Evolutionary conservation across 805 yeast genomes (phyloP), one percentile per base, ranked within the genome.

Genomic region (Candida schatavii): DNA sequence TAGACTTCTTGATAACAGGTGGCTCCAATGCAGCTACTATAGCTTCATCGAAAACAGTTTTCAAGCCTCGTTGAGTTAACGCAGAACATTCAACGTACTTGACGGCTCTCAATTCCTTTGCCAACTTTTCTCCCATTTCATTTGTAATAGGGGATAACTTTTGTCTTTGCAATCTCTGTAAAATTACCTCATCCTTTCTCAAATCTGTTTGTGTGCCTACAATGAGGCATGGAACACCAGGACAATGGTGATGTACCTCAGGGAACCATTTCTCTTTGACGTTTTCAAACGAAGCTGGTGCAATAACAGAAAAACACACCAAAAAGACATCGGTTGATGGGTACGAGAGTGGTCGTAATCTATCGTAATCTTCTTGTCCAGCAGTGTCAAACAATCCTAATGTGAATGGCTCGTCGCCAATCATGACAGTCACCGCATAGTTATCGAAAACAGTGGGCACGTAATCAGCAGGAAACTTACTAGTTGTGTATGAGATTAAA

Each of bases 201-300:
- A 91, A 75, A 74, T 91, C 99, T 43, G 88, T 83, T 69, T 91
- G 98, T 10, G 98, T 93, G 51, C 99, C 99, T 32, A 91, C 98
- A 59, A 91, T 88, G 54, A 91, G 78, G 57, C 97, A 91, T 18
- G 98, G 97, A 36, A 90, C 97, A 46, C 96, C 97, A n/a, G 95
- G 95, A 60, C 98, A 95, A 68, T 91, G 97, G 64, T 90, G 97
- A 53, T 75, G 78, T 47, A 93, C 96, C 66, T 91, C 99, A 23
- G 98, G 98, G 71, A 90, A 85, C 99, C 99, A 91, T 70, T 91
- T 91, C 70, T 93, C 98, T 64, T 88, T 86, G 40, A 93, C 98
- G 70, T 91, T 91, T 68, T 93, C 98, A 65, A 91, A 93, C 17
- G 95, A 84, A 28, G 99, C 95, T 26, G 98, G 99, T 11, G 96